Conservation (phyloP, 345 rosid species). For the Brassica nigra region DNA sequence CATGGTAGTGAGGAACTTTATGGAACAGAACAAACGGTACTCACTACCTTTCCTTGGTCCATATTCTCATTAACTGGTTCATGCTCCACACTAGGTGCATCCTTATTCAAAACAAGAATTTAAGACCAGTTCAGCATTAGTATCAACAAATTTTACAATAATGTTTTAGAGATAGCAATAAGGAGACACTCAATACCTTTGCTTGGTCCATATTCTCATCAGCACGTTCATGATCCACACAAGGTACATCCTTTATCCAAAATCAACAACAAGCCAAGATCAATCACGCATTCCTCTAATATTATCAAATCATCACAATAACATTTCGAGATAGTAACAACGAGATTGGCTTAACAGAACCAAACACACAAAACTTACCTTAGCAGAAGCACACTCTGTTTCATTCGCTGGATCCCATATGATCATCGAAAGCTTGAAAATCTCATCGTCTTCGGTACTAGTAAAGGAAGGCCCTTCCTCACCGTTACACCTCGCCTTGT, state of each 20-base stretch:
- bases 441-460: slow-evolving; percentile 1
- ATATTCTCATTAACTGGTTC: neutral
- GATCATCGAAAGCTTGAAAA: slow-evolving; percentile 10
- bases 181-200: neutral
- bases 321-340: neutral
- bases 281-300: neutral
- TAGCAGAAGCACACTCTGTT: neutral
- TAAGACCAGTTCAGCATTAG: neutral
- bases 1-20: too few species aligned
- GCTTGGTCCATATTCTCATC: neutral
- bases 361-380: slow-evolving; percentile 10
- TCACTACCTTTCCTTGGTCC: neutral
- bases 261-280: neutral
- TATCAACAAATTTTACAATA: neutral
- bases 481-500: neutral
- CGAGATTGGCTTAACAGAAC: neutral
- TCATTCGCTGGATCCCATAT: slow-evolving; percentile 8
- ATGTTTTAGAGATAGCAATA: neutral
- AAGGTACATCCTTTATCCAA: neutral
- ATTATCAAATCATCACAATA: neutral
- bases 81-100: neutral
- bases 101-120: neutral
- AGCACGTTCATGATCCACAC: neutral
- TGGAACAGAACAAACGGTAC: neutral
- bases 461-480: slow-evolving; percentile 8